phyloP scores from a whole-genome alignment of 768 basidiomycete species.

The Xerocomus potaroensis region DNA sequence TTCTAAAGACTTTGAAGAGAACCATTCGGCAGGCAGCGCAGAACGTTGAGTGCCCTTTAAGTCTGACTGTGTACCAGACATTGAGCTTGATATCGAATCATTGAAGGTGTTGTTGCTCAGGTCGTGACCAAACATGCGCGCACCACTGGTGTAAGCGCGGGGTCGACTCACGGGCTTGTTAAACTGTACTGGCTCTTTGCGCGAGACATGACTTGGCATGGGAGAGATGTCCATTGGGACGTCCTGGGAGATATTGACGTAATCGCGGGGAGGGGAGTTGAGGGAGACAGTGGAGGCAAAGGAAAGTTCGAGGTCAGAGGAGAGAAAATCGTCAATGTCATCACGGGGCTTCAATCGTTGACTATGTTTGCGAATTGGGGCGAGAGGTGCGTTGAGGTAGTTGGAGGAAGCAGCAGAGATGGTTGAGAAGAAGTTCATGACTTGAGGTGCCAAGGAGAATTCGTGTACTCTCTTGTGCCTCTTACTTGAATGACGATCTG shows the following conservation, averaged over 20 bases:
- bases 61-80: constrained; percentile 34
- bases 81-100: constrained; percentile 25
- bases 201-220: constrained; percentile 36
- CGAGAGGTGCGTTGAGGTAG: constrained; percentile 37
- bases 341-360: constrained; percentile 42
- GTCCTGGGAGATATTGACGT: constrained; percentile 42
- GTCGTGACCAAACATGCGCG: constrained; percentile 70
- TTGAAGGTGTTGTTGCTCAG: constrained; percentile 49
- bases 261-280: constrained; percentile 59
- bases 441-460: constrained; percentile 28
- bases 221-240: constrained; percentile 86
- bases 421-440: constrained; percentile 55
- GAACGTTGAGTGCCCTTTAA: constrained; percentile 58
- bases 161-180: constrained; percentile 42
- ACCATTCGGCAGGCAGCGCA: constrained; percentile 64
- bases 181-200: constrained; percentile 28
- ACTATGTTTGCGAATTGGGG: constrained; percentile 47
- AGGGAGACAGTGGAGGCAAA: constrained; percentile 83
- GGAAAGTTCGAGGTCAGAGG: constrained; percentile 76
- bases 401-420: constrained; percentile 39
- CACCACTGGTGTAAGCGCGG: constrained; percentile 60
- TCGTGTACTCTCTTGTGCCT: constrained; percentile 40
- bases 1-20: constrained; percentile 24
- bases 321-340: constrained; percentile 62
- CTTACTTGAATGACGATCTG: constrained; percentile 42